phyloP scores from a whole-genome alignment of 148 eudicot genomes.

The Limonium bicolor region DNA sequence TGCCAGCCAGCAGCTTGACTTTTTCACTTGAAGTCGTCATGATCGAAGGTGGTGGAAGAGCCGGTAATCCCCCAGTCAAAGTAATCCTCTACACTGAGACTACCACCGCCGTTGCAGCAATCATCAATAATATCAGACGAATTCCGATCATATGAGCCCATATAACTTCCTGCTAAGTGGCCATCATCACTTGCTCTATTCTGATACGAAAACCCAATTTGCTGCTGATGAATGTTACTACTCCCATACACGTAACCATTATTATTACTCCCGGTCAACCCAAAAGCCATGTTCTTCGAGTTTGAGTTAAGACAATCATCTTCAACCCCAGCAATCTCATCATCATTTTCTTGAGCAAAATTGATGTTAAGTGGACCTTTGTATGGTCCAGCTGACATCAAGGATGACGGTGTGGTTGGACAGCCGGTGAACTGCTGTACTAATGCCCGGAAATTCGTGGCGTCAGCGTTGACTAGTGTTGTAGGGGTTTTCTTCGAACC shows the following conservation, averaged over 20 bases:
- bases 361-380: constrained; percentile 26
- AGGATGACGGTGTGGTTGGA: constrained; percentile 7
- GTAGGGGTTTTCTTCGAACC: constrained; percentile 24
- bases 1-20: no score
- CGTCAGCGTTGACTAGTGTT: constrained; percentile 27
- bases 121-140: no score
- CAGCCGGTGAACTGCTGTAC: constrained; percentile 42
- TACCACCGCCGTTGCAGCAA: no score
- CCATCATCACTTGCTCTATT: no score
- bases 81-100: no score
- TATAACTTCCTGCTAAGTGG: no score
- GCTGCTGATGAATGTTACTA: neutral
- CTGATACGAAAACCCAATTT: neutral
- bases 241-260: neutral
- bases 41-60: neutral
- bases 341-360: constrained; percentile 9
- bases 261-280: neutral
- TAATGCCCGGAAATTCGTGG: constrained; percentile 29
- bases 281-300: neutral
- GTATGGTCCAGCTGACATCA: neutral
- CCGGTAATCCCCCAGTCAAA: constrained; percentile 1
- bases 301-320: neutral
- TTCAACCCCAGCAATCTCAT: neutral
- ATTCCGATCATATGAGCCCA: no score
- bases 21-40: constrained; percentile 2